Evolutionary conservation across 495 filamentous ascomycete genomes (phyloP), one percentile per base, ranked within the genome.

Genomic region (Neurospora sp.): DNA sequence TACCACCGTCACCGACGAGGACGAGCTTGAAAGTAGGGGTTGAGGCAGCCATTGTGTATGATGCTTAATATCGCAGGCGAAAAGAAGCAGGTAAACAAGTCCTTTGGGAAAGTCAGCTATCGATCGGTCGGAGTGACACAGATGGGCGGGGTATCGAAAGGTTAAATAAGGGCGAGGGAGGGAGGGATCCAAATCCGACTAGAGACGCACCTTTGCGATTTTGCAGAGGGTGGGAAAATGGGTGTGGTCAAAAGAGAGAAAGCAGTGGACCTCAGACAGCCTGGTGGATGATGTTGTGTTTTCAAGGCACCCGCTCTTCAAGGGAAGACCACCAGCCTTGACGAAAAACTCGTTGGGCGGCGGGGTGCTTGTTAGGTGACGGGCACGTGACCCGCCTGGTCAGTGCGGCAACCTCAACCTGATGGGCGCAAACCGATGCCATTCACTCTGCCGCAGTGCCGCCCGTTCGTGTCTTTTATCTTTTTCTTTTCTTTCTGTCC

Each of bases 1-100:
- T 99, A 88, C 96, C 96, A 87, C 96, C 96, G 84, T 99, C 96
- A 83, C 96, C 96, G 81, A 99, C 96, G 81, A 99, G 94, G 78
- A 99, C 96, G 80, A 99, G 92, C 93, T 99, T 99, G 89, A 99
- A 98, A 80, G 94, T 97, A 69, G 90, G 89, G 75, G 81, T 82
- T 71, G 83, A 77, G 73, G 80, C 76, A 78, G 90, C 88, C 91
- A 94, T 95, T 81, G 77, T 78, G 77, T 78, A 76, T 73, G 74
- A 71, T 76, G 77, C 53, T 65, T 65, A 65, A 65, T 74, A 77
- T 75, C 71, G 71, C 70, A 40, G 65, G 71, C 68, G 73, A 76
- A 44, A 71, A 72, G 69, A 71, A 47, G 53, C 53, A 76, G 68
- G 73, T 77, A 77, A 78, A 81, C 77, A 78, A 76, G 78, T 71